phyloP scores from a whole-genome alignment of 331 rosid species.

The Acacia pycnantha region DNA sequence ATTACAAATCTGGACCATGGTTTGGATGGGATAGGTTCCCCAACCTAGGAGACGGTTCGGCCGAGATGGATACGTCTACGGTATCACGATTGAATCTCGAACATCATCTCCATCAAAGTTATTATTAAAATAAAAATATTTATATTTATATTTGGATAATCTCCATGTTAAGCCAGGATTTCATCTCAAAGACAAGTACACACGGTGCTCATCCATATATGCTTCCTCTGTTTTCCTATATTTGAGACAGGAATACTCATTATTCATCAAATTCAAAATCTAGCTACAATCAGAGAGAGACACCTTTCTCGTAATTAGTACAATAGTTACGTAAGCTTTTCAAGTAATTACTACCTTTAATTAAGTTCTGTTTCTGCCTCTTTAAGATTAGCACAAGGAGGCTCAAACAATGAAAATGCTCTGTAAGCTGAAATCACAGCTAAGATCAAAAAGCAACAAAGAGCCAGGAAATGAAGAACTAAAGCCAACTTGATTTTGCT shows the following conservation, averaged over 20 bases:
- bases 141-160: neutral
- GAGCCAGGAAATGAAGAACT: constrained; percentile 50
- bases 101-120: too few relatives aligned
- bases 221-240: neutral
- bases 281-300: neutral
- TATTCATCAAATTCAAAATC: neutral
- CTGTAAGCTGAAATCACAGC: constrained; percentile 81
- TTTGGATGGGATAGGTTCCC: too few relatives aligned
- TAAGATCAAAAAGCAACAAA: constrained; percentile 59
- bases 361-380: constrained; percentile 35
- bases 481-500: constrained; percentile 70
- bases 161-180: neutral
- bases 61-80: too few relatives aligned
- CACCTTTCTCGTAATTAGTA: neutral
- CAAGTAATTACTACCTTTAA: neutral
- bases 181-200: neutral
- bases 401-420: constrained; percentile 61
- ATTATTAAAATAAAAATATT: too few relatives aligned
- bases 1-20: too few relatives aligned
- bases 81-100: too few relatives aligned
- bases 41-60: too few relatives aligned
- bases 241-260: neutral
- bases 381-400: constrained; percentile 46
- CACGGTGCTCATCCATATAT: neutral
- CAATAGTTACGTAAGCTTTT: neutral